Evolutionary conservation across 2,329 filamentous ascomycete genomes (phyloP), one percentile per base, ranked within the genome.

Genomic region (Xylariales sp.): DNA sequence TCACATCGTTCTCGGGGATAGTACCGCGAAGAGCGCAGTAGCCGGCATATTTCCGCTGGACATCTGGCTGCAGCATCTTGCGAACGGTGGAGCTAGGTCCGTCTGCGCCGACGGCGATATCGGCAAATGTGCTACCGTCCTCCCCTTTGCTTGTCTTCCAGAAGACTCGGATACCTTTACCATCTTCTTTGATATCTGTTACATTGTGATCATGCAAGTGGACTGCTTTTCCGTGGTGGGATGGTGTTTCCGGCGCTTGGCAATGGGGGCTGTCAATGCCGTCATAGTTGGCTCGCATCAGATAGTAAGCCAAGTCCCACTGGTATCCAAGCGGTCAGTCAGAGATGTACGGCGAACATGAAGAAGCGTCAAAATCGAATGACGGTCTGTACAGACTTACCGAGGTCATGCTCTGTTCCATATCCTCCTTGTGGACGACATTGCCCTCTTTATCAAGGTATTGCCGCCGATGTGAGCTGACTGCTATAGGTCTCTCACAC

Each of bases 251-350:
- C 3, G 60, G 60, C 0, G 55, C 56, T 4, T 58, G 46, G 46
- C 49, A 63, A 41, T 65, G 63, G 1, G 51, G 16, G 36, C 54
- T 61, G 24, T 53, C 37, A 9, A 56, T 37, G 1, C 64, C 64
- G 43, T 73, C 69, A 37, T 67, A 69, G 39, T 68, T 65, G 43
- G 66, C 66, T 21, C 69, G 59, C 46, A 71, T 56, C 5, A 71
- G 45, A 38, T 67, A 57, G 46, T 71, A 72, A 7, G 67, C 54
- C 25, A 71, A 42, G 41, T 71, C 68, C 69, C 70, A 73, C 15
- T 49, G 14, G 4, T 9, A 2, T 12, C 5, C 20, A 10, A 10
- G 21, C 10, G 25, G n/a, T 39, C 16, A 39, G 27, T 18, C 11
- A n/a, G 11, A 20, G 33, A 5, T 21, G 14, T 12, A 7, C 16